These are phyloP conservation scores for Heliosperma pusillum DNA, from an alignment of 148 eudicot species.

Conservation along the genomic window DNA sequence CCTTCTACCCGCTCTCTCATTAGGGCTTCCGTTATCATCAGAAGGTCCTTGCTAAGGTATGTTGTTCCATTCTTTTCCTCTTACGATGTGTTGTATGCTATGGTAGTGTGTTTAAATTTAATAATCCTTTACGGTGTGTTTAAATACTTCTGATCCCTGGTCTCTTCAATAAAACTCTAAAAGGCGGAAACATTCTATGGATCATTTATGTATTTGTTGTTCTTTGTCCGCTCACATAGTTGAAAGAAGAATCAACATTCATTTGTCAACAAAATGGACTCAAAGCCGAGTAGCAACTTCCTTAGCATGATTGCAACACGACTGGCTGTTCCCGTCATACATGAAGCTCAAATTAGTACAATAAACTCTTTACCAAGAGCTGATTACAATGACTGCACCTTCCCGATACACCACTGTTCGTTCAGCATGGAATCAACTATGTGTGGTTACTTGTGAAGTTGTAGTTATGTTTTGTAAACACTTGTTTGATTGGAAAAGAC, in stretches of 20 bases:
- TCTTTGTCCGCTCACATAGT: neutral
- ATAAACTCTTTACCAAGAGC: neutral
- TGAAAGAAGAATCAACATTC: neutral
- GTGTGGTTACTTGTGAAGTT: neutral
- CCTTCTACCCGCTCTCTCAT: conserved; percentile 11
- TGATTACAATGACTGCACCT: neutral
- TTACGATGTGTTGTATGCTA: neutral
- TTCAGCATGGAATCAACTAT: neutral
- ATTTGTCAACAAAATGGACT: neutral
- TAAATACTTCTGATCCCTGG: no score
- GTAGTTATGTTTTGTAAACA: no score
- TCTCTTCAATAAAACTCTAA: no score
- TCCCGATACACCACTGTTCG: neutral
- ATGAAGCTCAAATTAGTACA: neutral
- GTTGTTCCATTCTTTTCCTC: neutral
- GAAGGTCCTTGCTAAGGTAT: conserved; percentile 81
- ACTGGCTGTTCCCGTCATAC: neutral
- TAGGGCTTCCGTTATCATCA: conserved; percentile 90
- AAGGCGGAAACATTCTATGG: no score
- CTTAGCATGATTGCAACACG: neutral
- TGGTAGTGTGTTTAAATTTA: no score
- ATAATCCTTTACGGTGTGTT: no score
- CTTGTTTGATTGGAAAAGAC: no score
- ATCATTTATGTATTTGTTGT: neutral
- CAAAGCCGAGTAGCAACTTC: neutral